Percentiles rank a stretch among this genome's conserved stretches.
phyloP scores from a whole-genome alignment of 2,329 filamentous ascomycete genomes.

The Hypoxylon sp. region DNA sequence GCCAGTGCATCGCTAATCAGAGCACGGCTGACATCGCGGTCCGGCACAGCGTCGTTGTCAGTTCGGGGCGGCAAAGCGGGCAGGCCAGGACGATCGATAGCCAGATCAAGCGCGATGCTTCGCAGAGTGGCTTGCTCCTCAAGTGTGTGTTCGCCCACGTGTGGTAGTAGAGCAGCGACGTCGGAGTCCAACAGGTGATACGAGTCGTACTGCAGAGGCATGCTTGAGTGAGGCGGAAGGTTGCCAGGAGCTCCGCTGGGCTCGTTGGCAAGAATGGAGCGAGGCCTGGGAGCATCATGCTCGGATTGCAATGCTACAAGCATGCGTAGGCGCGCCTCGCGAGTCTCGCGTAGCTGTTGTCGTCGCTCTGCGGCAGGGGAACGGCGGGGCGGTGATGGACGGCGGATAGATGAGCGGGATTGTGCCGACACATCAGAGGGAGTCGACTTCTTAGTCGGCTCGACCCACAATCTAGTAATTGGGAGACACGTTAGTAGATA shows the following conservation, averaged over 20 bases:
- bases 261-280: background rate
- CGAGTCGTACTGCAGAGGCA: background rate
- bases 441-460: constrained; percentile 54
- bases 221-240: background rate
- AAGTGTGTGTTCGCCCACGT: background rate
- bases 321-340: constrained; percentile 50
- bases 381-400: constrained; percentile 28
- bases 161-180: background rate
- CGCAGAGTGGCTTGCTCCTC: background rate
- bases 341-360: constrained; percentile 52
- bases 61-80: too few species aligned
- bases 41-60: too few species aligned
- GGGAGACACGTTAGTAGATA: background rate
- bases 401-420: constrained; percentile 57
- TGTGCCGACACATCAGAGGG: constrained; percentile 26
- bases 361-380: constrained; percentile 41
- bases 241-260: background rate
- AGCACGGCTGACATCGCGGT: too few species aligned
- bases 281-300: background rate
- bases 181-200: background rate
- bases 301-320: constrained; percentile 40
- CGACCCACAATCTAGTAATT: constrained; percentile 57
- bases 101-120: too few species aligned
- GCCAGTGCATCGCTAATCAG: background rate
- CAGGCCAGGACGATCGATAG: too few species aligned